phyloP scores from a whole-genome alignment of 1,284 basidiomycete genomes.

The Hypsizygus ulmarius region DNA sequence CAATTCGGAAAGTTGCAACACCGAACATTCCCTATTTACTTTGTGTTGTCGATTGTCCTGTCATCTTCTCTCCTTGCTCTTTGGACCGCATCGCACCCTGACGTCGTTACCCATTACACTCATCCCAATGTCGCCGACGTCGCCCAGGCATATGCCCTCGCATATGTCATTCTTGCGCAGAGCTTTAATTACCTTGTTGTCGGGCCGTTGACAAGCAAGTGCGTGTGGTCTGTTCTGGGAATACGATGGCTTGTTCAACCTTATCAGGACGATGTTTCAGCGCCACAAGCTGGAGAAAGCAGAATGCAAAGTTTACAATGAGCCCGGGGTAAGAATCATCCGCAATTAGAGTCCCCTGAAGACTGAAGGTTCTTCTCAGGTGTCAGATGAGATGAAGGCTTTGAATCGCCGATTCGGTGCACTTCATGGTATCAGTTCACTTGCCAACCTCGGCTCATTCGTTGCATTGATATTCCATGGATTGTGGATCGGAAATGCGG shows the following conservation, averaged over 20 bases:
- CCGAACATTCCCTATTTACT: slow-evolving; percentile 74
- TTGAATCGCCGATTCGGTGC: slow-evolving; percentile 62
- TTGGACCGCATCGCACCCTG: slow-evolving; percentile 66
- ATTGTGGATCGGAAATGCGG: slow-evolving; percentile 61
- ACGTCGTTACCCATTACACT: slow-evolving; percentile 48
- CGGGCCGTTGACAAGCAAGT: slow-evolving; percentile 69
- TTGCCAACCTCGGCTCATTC: slow-evolving; percentile 62
- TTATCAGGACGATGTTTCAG: slow-evolving; percentile 63
- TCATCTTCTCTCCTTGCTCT: slow-evolving; percentile 55
- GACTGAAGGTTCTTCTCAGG: slow-evolving; percentile 37
- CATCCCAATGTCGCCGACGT: slow-evolving; percentile 61
- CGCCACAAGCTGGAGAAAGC: slow-evolving; percentile 72
- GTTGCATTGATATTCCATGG: slow-evolving; percentile 70
- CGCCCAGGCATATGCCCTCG: slow-evolving; percentile 66
- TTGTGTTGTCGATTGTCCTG: slow-evolving; percentile 56
- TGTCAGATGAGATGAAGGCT: slow-evolving; percentile 66
- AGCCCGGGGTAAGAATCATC: slow-evolving; percentile 46
- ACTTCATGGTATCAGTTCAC: slow-evolving; percentile 67
- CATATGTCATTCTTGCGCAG: slow-evolving; percentile 48
- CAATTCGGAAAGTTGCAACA: slow-evolving; percentile 79
- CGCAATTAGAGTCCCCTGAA: background rate
- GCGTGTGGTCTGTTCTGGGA: slow-evolving; percentile 24
- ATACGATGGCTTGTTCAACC: slow-evolving; percentile 4
- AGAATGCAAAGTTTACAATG: slow-evolving; percentile 68
- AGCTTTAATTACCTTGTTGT: slow-evolving; percentile 56